Conservation (phyloP, 225 moss, liverwort and hornwort genomes). For the Anthoceros angustus region DNA sequence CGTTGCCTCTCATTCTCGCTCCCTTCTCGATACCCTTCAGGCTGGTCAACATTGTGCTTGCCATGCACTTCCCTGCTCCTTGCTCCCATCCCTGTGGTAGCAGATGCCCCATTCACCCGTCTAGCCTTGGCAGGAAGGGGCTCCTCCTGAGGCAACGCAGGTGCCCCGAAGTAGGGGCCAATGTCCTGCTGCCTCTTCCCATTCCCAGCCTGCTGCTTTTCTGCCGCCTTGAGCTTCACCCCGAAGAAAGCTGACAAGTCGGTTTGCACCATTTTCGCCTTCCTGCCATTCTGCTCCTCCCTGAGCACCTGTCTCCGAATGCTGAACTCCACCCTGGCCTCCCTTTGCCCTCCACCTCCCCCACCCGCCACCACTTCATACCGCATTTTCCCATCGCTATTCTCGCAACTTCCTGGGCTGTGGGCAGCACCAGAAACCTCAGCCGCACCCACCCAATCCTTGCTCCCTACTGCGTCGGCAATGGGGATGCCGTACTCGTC, state of each 20-base stretch:
- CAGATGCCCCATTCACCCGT: constrained; percentile 12
- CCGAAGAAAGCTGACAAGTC: constrained; percentile 63
- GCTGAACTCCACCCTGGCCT: neutral
- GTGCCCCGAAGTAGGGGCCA: constrained; percentile 48
- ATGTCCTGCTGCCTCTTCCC: constrained; percentile 59
- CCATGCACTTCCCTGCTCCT: constrained; percentile 7
- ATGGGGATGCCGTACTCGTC: constrained; percentile 77
- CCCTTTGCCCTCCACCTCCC: neutral
- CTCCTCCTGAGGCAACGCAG: constrained; percentile 34
- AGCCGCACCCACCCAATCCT: neutral
- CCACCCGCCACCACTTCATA: neutral
- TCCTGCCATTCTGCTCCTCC: constrained; percentile 9
- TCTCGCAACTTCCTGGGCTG: neutral
- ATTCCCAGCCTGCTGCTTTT: constrained; percentile 11
- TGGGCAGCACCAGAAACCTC: neutral
- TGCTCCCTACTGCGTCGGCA: neutral
- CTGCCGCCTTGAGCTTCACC: constrained; percentile 31
- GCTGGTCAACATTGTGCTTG: constrained; percentile 10
- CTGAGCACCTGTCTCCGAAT: neutral
- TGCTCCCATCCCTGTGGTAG: constrained; percentile 18
- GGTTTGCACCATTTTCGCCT: constrained; percentile 49
- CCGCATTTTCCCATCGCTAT: neutral
- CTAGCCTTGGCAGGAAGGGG: constrained; percentile 40
- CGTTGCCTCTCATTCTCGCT: constrained; percentile 10
- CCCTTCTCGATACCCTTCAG: constrained; percentile 21